phyloP scores from a whole-genome alignment of 106 monocot species.

The Dendrobium catenatum region DNA sequence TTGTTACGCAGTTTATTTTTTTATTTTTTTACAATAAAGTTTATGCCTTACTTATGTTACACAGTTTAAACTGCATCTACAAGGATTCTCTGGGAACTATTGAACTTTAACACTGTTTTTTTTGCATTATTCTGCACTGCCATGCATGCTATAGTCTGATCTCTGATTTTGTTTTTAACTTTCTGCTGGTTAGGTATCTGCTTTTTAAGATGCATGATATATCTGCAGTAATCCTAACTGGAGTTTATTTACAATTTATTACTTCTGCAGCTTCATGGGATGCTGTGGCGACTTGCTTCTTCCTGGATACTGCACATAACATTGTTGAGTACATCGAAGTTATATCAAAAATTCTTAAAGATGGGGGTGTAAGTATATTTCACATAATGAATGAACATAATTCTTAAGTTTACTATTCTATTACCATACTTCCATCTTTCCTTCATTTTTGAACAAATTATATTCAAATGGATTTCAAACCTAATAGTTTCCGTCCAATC shows the following conservation, averaged over 20 bases:
- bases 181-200: background rate
- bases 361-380: constrained; percentile 72
- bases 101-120: background rate
- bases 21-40: too few species aligned
- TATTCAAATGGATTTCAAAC: background rate
- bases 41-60: too few species aligned
- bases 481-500: background rate
- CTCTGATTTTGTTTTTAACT: background rate
- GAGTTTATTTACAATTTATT: background rate
- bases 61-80: too few species aligned
- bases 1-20: too few species aligned
- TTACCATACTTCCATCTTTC: background rate
- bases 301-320: constrained; percentile 95
- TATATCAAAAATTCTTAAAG: constrained; percentile 84
- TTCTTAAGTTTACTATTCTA: background rate
- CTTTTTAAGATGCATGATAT: background rate
- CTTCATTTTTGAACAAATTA: background rate
- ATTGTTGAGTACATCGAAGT: constrained; percentile 95
- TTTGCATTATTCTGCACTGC: background rate
- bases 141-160: background rate
- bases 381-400: background rate
- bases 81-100: too few species aligned
- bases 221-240: background rate
- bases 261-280: constrained; percentile 73
- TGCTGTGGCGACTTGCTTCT: constrained; percentile 95